Percentiles rank a stretch among this genome's conserved stretches.
These are phyloP conservation scores for Lithocarpus polystachyus DNA, from an alignment of 306 rosid species.

Conservation along the genomic window DNA sequence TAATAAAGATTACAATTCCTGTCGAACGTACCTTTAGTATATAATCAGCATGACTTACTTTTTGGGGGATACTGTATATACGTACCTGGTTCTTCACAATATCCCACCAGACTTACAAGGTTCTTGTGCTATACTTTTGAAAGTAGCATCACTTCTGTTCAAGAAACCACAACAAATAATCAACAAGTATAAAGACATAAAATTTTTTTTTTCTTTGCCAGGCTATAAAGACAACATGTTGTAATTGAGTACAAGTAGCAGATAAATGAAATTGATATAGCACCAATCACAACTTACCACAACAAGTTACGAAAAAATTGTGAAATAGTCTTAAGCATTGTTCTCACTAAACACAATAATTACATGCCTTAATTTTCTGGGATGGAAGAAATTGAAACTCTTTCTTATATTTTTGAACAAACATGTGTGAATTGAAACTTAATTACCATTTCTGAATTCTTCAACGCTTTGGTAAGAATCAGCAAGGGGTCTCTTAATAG, in stretches of 20 bases:
- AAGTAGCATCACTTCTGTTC: conserved; percentile 66
- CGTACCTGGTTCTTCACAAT: conserved; percentile 74
- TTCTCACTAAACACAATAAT: not conserved
- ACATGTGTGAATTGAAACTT: not conserved
- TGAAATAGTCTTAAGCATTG: too few species aligned
- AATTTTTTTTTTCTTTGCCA: not conserved
- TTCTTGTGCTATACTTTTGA: conserved; percentile 66
- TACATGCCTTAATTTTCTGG: not conserved
- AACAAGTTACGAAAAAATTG: too few species aligned
- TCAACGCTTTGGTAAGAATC: conserved; percentile 49
- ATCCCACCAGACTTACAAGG: conserved; percentile 74
- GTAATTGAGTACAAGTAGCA: too few species aligned
- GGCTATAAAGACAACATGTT: too few species aligned
- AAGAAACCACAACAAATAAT: conserved; percentile 19
- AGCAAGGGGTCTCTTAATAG: conserved; percentile 69
- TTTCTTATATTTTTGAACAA: not conserved
- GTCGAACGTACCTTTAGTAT: too few species aligned
- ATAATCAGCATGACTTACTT: not conserved
- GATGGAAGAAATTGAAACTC: not conserved
- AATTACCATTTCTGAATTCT: conserved; percentile 73
- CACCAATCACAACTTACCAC: too few species aligned
- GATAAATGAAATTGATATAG: too few species aligned
- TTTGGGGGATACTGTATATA: not conserved
- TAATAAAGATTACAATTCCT: too few species aligned
- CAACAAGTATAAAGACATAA: not conserved